Base-by-base conservation (phyloP, 352 stramenopile genomes). In the Phytophthora idaei region DNA sequence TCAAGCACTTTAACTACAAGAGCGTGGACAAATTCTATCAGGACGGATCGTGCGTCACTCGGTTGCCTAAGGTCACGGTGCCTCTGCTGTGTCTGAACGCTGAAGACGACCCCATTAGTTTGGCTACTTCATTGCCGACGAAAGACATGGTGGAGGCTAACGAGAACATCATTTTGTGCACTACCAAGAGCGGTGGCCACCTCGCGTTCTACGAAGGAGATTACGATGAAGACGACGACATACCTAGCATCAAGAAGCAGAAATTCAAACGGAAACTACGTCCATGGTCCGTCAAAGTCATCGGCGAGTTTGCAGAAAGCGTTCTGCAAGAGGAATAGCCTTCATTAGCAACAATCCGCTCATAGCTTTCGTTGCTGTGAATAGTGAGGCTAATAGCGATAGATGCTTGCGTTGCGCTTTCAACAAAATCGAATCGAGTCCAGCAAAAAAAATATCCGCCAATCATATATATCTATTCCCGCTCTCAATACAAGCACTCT, bases 101-200 rank as follows among this genome's bases (percentile, higher is more conserved):
- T 2, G 66, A 83, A 44, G 80, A 88, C 54, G 80, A 88, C 36
- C 77, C 80, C 15, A 86, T 88, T 55, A 85, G 80, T 45, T 59
- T 85, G 4, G 61, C 65, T 27, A 52, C 65, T 0, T 65, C 52
- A 15, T 44, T 70, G 37, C 74, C 56, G 46, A 69, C 45, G 31
- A 64, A 59, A 48, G 68, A 68, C 15, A 56, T 81, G 31, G 55
- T 83, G 21, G 47, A 71, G 31, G 64, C 73, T 5, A 89, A 87
- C 45, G 50, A 67, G 5, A 87, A 88, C 34, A 36, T 86, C 28
- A 77, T 88, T 41, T 44, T 86, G 50, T 81, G 72, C 46, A 71
- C 69, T 7, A 88, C 80, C 29, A 73, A 84, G 41, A 54, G 31
- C 6, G 80, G 80, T n/a, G 80, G 77, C 1, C 77, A 88, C 46